Base-by-base conservation (phyloP, 1,139 yeast species). In the Saccharomyces pastorianus region DNA sequence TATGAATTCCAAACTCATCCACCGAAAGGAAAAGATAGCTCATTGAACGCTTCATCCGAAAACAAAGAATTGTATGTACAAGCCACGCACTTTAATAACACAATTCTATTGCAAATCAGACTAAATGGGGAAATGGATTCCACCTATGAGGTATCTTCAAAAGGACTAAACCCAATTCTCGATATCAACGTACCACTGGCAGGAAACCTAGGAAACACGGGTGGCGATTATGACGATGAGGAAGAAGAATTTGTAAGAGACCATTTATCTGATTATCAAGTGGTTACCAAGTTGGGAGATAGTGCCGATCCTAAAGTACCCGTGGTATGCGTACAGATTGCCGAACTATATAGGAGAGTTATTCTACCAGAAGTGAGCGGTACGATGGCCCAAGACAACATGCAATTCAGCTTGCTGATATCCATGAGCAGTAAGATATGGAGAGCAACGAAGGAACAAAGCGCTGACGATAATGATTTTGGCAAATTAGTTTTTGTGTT, bases 391-490 rank as follows among this genome's bases (percentile, higher is more conserved):
- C 44, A 38, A 38, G 26, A 6, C 25, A 17, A 38, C 26, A 20
- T 38, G 25, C 25, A 38, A 17, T 20, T 38, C 11, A 70, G 68
- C 51, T 54, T 75, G 11, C 66, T 77, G 5, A 60, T 78, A 5
- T 72, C 75, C 3, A 55, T 74, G 29, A 74, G 79, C 55, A 76
- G 79, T 1, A 74, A 71, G 56, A 53, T 77, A 5, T 77, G 73
- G 62, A 55, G 57, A n/a, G 49, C 47, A 4, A 20, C 52, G 6
- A 48, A 50, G 8, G 53, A 42, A 4, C 29, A 49, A 8, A 52
- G 50, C 9, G 38, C 49, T 25, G 48, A 51, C 20, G 46, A 49
- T 23, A 55, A 54, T n/a, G 66, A 65, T 47, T 66, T 68, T 47
- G 65, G 61, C 20, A 60, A 54, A 29, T 59, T 71, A 41, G 60